Conservation (phyloP, 768 basidiomycete genomes). For the Pleurotus sapidus region DNA sequence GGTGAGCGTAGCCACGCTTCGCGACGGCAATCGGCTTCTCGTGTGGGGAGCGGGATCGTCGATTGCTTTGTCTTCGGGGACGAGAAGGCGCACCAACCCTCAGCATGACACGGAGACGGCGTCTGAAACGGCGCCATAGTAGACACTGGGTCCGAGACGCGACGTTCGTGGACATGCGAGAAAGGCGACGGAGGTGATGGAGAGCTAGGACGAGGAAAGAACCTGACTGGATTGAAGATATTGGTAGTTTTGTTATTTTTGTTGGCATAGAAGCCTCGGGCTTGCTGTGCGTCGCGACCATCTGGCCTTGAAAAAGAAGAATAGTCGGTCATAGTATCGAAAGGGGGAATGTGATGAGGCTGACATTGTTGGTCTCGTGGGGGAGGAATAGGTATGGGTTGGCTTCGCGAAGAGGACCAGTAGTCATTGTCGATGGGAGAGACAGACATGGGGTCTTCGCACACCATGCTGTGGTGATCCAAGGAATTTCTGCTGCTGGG, state of each 20-base stretch:
- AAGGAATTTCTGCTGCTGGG: slow-evolving; percentile 36
- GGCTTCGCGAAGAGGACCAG: slow-evolving; percentile 28
- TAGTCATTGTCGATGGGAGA: slow-evolving; percentile 25
- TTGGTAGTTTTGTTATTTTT: slow-evolving; percentile 29
- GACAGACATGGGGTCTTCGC: slow-evolving; percentile 29
- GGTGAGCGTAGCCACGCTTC: slow-evolving; percentile 31
- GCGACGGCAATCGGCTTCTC: slow-evolving; percentile 27
- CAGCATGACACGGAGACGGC: slow-evolving; percentile 4
- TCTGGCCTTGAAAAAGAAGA: slow-evolving; percentile 35
- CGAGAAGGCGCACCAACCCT: slow-evolving; percentile 11
- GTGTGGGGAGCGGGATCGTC: slow-evolving; percentile 21
- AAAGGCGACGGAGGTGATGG: slow-evolving; percentile 40
- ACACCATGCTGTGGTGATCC: slow-evolving; percentile 27
- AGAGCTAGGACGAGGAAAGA: slow-evolving; percentile 52
- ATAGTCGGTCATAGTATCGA: slow-evolving; percentile 38
- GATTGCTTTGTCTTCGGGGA: slow-evolving; percentile 25
- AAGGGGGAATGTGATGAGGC: slow-evolving; percentile 42
- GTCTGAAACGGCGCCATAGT: slow-evolving; percentile 18
- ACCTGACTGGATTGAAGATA: slow-evolving; percentile 39
- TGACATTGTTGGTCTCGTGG: slow-evolving; percentile 20
- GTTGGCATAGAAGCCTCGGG: slow-evolving; percentile 10
- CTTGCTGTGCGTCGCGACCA: slow-evolving; percentile 18
- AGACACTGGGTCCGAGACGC: slow-evolving; percentile 28
- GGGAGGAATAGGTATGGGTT: slow-evolving; percentile 29
- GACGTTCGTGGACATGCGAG: slow-evolving; percentile 27